Conservation (phyloP, 208 protist genomes). For the Tritrichomonas foetus region DNA sequence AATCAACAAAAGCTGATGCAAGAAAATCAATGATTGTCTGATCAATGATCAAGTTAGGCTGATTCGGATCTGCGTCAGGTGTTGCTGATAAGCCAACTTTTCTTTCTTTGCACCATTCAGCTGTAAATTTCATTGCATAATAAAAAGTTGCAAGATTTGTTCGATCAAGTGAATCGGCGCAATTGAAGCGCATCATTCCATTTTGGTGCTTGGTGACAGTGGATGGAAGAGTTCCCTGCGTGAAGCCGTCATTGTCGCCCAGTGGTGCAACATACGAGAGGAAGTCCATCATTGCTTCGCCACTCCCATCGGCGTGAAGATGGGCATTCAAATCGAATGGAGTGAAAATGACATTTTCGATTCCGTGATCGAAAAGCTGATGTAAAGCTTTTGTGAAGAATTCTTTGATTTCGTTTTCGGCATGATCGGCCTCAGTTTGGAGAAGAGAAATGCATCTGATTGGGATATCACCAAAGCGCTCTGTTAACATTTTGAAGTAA, state of each 20-base stretch:
- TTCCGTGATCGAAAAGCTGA: background rate
- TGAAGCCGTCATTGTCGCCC: background rate
- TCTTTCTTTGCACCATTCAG: background rate
- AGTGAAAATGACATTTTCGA: background rate
- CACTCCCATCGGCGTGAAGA: background rate
- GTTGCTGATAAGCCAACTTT: background rate
- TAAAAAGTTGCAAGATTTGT: conserved; percentile 14
- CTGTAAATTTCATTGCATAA: background rate
- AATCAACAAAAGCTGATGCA: background rate
- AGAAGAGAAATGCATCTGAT: background rate
- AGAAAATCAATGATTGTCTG: conserved; percentile 17
- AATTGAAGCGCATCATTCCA: background rate
- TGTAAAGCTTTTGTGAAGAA: background rate
- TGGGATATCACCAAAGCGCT: background rate
- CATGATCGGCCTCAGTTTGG: background rate
- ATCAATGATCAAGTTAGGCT: background rate
- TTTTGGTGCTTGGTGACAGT: background rate
- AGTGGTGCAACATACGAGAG: background rate
- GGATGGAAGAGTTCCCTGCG: background rate
- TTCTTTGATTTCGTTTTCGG: background rate
- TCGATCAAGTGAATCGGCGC: background rate
- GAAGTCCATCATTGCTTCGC: background rate
- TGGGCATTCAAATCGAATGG: background rate
- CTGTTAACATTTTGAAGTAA: background rate
- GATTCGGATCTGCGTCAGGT: background rate